These are phyloP conservation scores for Fusarium zealandicum DNA, from an alignment of 2,329 filamentous ascomycete species.

Conservation along the genomic window DNA sequence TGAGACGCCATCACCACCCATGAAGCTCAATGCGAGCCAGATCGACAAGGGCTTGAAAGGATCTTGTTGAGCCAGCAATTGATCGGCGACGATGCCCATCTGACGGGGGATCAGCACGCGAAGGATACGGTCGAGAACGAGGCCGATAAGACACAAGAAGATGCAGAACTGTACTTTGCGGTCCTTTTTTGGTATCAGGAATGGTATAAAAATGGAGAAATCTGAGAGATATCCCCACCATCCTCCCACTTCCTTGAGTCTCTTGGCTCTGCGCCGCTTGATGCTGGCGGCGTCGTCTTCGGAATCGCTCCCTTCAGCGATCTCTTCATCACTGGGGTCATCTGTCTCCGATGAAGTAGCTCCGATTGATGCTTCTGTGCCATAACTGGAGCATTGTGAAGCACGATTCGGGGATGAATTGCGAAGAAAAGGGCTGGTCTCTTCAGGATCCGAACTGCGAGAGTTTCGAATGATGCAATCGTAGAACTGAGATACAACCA, in stretches of 20 bases:
- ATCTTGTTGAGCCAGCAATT: slow-evolving; percentile 31
- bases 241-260: slow-evolving; percentile 41
- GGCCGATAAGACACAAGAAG: slow-evolving; percentile 32
- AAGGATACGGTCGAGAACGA: slow-evolving; percentile 38
- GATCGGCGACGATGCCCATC: slow-evolving; percentile 44
- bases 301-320: slow-evolving; percentile 25
- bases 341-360: slow-evolving; percentile 1
- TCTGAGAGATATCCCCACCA: slow-evolving; percentile 45
- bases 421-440: slow-evolving; percentile 23
- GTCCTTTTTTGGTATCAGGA: slow-evolving; percentile 43
- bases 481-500: neutral
- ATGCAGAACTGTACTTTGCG: slow-evolving; percentile 43
- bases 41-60: slow-evolving; percentile 32
- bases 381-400: slow-evolving; percentile 11
- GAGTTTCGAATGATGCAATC: neutral
- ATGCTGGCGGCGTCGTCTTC: slow-evolving; percentile 36
- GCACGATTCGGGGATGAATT: neutral
- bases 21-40: slow-evolving; percentile 28
- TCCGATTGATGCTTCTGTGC: slow-evolving; percentile 7
- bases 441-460: neutral
- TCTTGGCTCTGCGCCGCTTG: slow-evolving; percentile 40
- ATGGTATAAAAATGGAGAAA: slow-evolving; percentile 43
- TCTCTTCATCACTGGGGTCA: neutral
- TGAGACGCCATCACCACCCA: slow-evolving; percentile 15
- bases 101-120: slow-evolving; percentile 45